Evolutionary conservation across 164 flowering plant genomes (phyloP).

Genomic region (Dillenia turbinata): DNA sequence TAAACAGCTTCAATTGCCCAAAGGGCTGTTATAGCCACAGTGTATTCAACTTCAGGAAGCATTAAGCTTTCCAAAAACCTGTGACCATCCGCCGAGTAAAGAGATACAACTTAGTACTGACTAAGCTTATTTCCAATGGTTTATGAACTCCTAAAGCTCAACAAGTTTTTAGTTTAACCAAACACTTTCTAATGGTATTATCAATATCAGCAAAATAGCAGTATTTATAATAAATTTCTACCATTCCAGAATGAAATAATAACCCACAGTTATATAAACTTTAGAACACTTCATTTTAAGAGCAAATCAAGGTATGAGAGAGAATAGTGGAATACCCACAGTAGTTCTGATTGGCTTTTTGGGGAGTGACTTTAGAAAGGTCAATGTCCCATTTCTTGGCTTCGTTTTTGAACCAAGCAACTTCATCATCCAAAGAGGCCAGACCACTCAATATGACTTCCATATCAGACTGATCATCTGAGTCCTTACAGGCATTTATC

Average conservation of each 20-base stretch:
- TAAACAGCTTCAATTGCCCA: conserved; percentile 91
- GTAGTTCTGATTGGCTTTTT: conserved; percentile 46
- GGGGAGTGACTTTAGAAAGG: conserved; percentile 41
- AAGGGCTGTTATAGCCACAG: conserved; percentile 69
- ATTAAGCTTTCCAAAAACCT: conserved; percentile 68
- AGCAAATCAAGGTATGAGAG: too few relatives aligned
- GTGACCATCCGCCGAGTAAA: too few relatives aligned
- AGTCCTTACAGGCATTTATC: conserved; percentile 60
- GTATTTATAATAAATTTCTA: neutral
- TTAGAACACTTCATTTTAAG: too few relatives aligned
- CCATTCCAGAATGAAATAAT: neutral
- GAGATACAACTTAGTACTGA: too few relatives aligned
- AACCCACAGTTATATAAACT: too few relatives aligned
- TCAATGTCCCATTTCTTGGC: conserved; percentile 63
- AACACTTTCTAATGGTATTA: neutral
- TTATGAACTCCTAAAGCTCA: neutral
- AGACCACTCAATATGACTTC: conserved; percentile 67
- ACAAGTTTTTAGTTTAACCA: neutral
- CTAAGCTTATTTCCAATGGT: neutral
- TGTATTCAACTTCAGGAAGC: conserved; percentile 48
- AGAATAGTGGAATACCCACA: conserved; percentile 47
- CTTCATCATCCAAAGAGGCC: conserved; percentile 70
- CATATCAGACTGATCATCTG: conserved; percentile 46
- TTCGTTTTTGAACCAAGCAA: conserved; percentile 84
- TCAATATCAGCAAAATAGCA: neutral